Evolutionary conservation across 345 rosid species (phyloP).

Genomic region (Theobroma cacao): DNA sequence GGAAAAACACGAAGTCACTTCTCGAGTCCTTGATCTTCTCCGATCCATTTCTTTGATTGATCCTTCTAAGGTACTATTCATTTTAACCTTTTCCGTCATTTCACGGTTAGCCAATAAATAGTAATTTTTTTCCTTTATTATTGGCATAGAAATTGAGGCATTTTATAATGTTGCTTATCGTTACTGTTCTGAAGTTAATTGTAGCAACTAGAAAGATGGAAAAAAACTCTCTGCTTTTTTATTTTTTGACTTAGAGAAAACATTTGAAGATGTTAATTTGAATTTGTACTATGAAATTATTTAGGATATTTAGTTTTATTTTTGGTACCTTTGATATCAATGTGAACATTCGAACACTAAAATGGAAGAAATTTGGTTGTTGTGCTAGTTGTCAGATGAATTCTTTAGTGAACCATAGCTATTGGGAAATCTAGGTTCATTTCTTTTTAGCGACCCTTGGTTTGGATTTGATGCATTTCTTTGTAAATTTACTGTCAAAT

Average conservation of each 20-base stretch:
- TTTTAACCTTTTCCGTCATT: neutral
- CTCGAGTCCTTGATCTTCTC: slow-evolving; percentile 2
- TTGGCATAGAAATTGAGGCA: neutral
- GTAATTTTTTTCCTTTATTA: neutral
- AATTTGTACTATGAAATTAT: neutral
- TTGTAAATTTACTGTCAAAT: neutral
- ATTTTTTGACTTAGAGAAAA: neutral
- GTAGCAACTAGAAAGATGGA: neutral
- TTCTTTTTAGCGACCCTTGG: neutral
- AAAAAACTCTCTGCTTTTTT: neutral
- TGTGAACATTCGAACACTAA: neutral
- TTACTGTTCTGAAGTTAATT: neutral
- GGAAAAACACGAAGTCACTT: neutral
- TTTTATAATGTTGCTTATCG: neutral
- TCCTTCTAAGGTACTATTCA: neutral
- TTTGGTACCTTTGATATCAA: neutral
- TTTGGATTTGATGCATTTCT: neutral
- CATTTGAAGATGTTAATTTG: neutral
- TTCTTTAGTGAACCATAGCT: neutral
- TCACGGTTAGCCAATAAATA: neutral
- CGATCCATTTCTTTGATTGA: neutral
- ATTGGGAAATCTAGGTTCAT: neutral
- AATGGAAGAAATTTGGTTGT: neutral
- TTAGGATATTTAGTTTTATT: neutral
- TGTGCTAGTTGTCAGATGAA: neutral